Percentiles rank a stretch among this genome's conserved stretches.
These are phyloP conservation scores for Colletotrichum sojae DNA, from an alignment of 2,329 filamentous ascomycete species.

Conservation along the genomic window DNA sequence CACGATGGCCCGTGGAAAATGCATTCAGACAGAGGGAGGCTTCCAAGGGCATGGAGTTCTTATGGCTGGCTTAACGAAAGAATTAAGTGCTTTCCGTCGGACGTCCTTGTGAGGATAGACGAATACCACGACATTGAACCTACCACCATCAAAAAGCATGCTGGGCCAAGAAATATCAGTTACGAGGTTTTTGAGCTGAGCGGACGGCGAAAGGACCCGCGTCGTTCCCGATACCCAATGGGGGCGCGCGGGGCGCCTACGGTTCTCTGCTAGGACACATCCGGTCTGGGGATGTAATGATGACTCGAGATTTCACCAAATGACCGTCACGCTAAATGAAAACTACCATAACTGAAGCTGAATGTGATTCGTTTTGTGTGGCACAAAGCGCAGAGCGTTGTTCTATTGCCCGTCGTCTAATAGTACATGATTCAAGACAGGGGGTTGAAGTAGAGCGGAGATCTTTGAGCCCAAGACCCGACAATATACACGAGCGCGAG, in stretches of 20 bases:
- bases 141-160: constrained; percentile 28
- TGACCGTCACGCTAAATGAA: neutral
- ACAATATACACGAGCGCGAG: constrained; percentile 55
- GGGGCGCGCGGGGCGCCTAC: constrained; percentile 5
- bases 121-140: constrained; percentile 59
- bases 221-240: neutral
- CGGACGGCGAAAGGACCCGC: neutral
- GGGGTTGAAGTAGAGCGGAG: constrained; percentile 58
- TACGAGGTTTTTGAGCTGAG: neutral
- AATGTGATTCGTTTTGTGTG: constrained; percentile 9
- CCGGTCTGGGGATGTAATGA: constrained; percentile 36
- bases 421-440: constrained; percentile 55
- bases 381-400: constrained; percentile 18
- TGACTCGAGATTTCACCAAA: constrained; percentile 21
- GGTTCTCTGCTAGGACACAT: constrained; percentile 13
- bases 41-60: constrained; percentile 59
- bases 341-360: neutral
- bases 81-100: constrained; percentile 57
- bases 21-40: constrained; percentile 58
- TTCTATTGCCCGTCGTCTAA: constrained; percentile 48
- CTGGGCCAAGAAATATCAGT: constrained; percentile 10
- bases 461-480: constrained; percentile 52
- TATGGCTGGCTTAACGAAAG: constrained; percentile 59
- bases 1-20: constrained; percentile 52
- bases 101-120: constrained; percentile 59